Evolutionary conservation across 352 stramenopile species (phyloP), one percentile per base, ranked within the genome.

Genomic region (Pythium sp.): DNA sequence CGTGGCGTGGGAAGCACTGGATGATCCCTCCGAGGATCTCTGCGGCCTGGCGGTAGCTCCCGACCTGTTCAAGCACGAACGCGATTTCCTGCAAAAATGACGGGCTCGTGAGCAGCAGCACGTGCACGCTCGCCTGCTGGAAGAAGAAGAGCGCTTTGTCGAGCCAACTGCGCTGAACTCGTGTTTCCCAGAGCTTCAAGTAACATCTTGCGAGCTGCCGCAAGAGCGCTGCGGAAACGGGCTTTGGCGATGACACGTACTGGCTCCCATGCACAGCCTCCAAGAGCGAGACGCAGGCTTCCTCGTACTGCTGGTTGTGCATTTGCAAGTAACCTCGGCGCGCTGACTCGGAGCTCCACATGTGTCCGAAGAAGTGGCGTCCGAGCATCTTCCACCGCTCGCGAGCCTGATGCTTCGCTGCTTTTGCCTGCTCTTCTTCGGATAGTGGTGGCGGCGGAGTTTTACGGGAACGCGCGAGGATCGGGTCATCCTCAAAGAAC

Each of bases 31-130:
- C 76, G 6, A 91, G 69, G 3, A 91, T 75, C 61, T 91, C 75
- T 12, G 78, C 85, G 15, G 85, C 70, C 20, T 82, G 69, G 8
- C 79, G 76, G 38, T 77, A 80, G 4, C 75, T 74, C 0, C 81
- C 72, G 5, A 70, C 55, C 1, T 77, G 63, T 51, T 93, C 84
- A 9, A 91, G 68, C 3, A 70, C 79, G 14, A 72, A 71, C 0
- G 85, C 82, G 2, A 89, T 67, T 65, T 93, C 85, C 67, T 90
- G 77, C 5, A 93, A 67, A 51, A 90, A 91, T 3, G 69, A 67
- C 12, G 85, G 81, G 34, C 74, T 87, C 7, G 71, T 74, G 9
- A 90, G 60, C 46, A 88, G 73, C 3, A 77, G 67, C 1, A 93
- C 26, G 47, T 87, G 82, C 0, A 64, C 71, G 20, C 73, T 79